A percentile compares a stretch with the other conserved stretches of the same genome.
Conservation (phyloP, 2,329 filamentous ascomycete genomes). For the Sclerotinia sclerotiorum region DNA sequence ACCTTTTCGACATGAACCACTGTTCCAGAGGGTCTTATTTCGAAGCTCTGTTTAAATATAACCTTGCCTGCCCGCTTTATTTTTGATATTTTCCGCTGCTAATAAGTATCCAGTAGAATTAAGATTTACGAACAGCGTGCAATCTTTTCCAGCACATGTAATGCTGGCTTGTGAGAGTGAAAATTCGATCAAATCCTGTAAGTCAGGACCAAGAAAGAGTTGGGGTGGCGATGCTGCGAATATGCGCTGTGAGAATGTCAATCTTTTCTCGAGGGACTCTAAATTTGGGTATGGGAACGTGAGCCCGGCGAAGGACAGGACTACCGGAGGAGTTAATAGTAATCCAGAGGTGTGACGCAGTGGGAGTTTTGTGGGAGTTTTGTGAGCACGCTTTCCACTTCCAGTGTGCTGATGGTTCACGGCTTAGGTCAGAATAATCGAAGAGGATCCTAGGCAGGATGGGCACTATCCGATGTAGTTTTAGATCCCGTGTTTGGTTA, state of each 20-base stretch:
- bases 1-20: slow-evolving; percentile 37
- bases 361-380: neutral
- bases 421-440: slow-evolving; percentile 21
- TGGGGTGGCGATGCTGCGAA: slow-evolving; percentile 18
- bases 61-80: neutral
- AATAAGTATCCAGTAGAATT: neutral
- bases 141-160: slow-evolving; percentile 4
- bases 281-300: slow-evolving; percentile 15
- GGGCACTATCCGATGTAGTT: neutral
- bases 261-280: slow-evolving; percentile 16
- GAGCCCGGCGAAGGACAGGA: slow-evolving; percentile 15
- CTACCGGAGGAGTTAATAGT: neutral
- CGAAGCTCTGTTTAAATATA: neutral
- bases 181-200: slow-evolving; percentile 17
- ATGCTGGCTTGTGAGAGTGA: slow-evolving; percentile 10
- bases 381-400: slow-evolving; percentile 7
- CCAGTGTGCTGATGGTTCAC: slow-evolving; percentile 13
- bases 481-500: slow-evolving; percentile 14
- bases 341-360: slow-evolving; percentile 18
- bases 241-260: slow-evolving; percentile 12
- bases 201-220: slow-evolving; percentile 20
- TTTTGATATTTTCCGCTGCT: neutral
- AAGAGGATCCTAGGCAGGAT: slow-evolving; percentile 5
- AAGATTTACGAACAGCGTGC: slow-evolving; percentile 1
- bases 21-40: slow-evolving; percentile 8